phyloP scores from a whole-genome alignment of 805 yeast genomes.

The Saturnispora silvae region DNA sequence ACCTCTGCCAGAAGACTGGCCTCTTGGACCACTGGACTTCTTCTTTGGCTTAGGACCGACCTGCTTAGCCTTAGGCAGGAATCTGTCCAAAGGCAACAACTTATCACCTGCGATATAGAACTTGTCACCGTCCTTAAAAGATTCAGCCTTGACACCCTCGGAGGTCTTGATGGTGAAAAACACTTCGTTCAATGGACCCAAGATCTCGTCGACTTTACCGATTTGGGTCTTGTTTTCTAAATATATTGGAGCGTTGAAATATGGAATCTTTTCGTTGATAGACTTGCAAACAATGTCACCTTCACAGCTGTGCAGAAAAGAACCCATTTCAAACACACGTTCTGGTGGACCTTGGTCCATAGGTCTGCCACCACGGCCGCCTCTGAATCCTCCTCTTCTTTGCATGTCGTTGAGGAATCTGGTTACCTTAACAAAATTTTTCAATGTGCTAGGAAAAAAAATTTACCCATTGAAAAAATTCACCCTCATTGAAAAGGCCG shows the following conservation, averaged over 20 bases:
- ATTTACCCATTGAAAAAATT: too few species aligned
- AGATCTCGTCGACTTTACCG: slow-evolving; percentile 96
- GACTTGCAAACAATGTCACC: slow-evolving; percentile 96
- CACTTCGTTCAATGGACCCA: slow-evolving; percentile 97
- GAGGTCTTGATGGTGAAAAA: slow-evolving; percentile 91
- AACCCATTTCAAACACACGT: slow-evolving; percentile 87
- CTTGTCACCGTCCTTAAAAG: slow-evolving; percentile 93
- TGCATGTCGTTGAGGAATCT: slow-evolving; percentile 32
- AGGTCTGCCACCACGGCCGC: slow-evolving; percentile 61
- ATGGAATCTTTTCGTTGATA: slow-evolving; percentile 87
- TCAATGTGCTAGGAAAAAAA: not conserved
- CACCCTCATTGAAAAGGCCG: too few species aligned
- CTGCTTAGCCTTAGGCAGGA: slow-evolving; percentile 90
- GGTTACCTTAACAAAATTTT: not conserved
- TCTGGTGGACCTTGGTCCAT: slow-evolving; percentile 95
- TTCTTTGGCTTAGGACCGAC: slow-evolving; percentile 73
- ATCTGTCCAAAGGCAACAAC: slow-evolving; percentile 89
- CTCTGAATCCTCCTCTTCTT: slow-evolving; percentile 60
- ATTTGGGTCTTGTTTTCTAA: slow-evolving; percentile 92
- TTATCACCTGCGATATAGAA: slow-evolving; percentile 94
- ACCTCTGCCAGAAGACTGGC: slow-evolving; percentile 35
- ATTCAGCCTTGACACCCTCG: slow-evolving; percentile 90
- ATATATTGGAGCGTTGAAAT: slow-evolving; percentile 97
- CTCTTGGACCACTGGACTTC: slow-evolving; percentile 52
- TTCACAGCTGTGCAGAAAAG: slow-evolving; percentile 85